Evolutionary conservation across 2,329 filamentous ascomycete species (phyloP).

Genomic region (Colletotrichum chrysophilum): DNA sequence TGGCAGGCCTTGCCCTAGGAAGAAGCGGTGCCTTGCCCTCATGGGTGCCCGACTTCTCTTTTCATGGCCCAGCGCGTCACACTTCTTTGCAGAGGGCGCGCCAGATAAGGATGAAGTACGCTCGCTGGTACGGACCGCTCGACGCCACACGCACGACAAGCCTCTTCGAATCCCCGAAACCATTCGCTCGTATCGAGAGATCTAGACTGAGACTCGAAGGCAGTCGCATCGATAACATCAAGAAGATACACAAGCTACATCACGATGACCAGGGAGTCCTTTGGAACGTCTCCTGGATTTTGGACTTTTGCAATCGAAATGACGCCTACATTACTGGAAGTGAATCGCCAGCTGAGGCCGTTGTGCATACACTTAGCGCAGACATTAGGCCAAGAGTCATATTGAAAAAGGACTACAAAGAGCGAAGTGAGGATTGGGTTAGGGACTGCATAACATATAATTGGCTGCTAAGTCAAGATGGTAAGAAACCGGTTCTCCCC

Average conservation of each 20-base stretch:
- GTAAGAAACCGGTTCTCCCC: background rate
- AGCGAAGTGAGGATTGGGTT: background rate
- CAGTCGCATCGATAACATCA: background rate
- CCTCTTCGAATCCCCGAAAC: background rate
- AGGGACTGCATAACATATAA: background rate
- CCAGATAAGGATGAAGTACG: background rate
- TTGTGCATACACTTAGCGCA: background rate
- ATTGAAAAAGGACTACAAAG: background rate
- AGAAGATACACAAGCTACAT: background rate
- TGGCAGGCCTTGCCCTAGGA: background rate
- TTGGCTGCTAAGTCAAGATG: background rate
- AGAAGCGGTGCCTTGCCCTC: background rate
- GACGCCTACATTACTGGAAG: background rate
- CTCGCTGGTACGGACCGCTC: background rate
- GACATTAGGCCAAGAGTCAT: background rate
- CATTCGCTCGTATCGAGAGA: background rate
- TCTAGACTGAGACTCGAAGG: background rate
- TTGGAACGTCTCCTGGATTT: background rate
- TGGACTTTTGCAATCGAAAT: background rate
- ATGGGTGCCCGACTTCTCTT: slow-evolving; percentile 6
- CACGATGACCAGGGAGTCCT: background rate
- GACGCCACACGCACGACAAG: background rate
- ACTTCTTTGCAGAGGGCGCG: background rate
- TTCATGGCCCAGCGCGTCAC: background rate
- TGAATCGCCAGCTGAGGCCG: background rate